Conservation (phyloP, 2,329 filamentous ascomycete genomes). For the Teratosphaeria pseudoeucalypti region DNA sequence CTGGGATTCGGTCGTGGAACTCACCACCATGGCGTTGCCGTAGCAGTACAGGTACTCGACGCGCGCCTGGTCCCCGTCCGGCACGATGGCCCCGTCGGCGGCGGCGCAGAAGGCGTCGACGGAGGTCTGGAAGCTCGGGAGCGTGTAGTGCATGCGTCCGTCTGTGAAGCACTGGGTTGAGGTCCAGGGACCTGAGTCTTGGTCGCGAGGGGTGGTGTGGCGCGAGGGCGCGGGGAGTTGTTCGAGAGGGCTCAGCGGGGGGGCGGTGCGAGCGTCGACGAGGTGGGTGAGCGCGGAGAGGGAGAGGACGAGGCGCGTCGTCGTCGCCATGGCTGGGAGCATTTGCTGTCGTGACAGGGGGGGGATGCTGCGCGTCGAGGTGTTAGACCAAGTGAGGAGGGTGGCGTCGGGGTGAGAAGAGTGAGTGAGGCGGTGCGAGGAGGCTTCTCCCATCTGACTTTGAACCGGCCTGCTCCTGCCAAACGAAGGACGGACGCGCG, state of each 20-base stretch:
- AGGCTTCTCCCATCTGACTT: background rate
- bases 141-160: background rate
- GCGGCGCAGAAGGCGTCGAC: background rate
- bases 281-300: background rate
- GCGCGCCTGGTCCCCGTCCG: background rate
- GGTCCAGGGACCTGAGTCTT: background rate
- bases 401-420: background rate
- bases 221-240: background rate
- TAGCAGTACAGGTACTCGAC: background rate
- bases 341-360: background rate
- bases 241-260: background rate
- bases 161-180: background rate
- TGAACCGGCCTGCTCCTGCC: background rate
- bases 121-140: background rate
- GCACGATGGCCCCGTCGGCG: background rate
- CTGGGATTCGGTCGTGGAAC: background rate
- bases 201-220: background rate
- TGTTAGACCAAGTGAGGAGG: no score
- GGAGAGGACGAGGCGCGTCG: background rate
- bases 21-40: background rate
- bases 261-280: background rate
- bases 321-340: background rate
- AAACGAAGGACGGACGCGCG: background rate
- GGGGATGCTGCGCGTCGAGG: background rate
- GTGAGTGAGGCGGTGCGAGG: background rate